Evolutionary conservation across 129 eudicot genomes (phyloP).

Genomic region (Smallanthus sonchifolius): DNA sequence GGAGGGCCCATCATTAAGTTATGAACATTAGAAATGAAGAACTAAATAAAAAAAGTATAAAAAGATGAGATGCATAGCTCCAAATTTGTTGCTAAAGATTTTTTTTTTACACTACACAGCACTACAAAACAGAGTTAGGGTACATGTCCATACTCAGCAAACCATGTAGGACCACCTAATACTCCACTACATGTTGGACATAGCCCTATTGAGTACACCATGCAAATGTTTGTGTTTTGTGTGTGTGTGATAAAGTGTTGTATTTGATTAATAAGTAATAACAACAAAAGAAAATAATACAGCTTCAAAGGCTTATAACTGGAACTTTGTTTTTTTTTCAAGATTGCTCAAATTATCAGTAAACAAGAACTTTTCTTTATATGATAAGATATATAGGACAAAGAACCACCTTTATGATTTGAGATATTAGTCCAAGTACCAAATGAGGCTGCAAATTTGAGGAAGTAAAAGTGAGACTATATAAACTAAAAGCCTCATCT

Average conservation of each 20-base stretch:
- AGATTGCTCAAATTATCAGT: conserved; percentile 1
- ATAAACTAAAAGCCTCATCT: conserved; percentile 18
- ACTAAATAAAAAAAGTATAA: not conserved
- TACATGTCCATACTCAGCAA: not conserved
- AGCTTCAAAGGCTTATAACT: not conserved
- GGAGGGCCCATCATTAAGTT: conserved; percentile 21
- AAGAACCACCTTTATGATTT: conserved; percentile 77
- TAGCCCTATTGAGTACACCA: conserved; percentile 1
- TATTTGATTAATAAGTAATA: not conserved
- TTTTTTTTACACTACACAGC: not conserved
- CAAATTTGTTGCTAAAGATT: not conserved
- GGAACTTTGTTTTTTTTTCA: not conserved
- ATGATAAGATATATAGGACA: not conserved
- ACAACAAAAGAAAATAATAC: not conserved
- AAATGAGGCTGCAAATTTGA: conserved; percentile 76
- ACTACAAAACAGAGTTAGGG: not conserved
- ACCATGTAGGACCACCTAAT: not conserved
- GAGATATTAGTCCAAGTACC: conserved; percentile 87
- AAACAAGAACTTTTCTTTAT: not conserved
- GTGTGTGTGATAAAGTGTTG: not conserved
- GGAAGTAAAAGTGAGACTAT: conserved; percentile 6
- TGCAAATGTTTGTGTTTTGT: not conserved
- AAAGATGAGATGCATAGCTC: not conserved
- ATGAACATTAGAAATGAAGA: not conserved
- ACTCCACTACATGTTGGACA: not conserved